Conservation (phyloP, 345 rosid species). For the Abelmoschus esculentus region DNA sequence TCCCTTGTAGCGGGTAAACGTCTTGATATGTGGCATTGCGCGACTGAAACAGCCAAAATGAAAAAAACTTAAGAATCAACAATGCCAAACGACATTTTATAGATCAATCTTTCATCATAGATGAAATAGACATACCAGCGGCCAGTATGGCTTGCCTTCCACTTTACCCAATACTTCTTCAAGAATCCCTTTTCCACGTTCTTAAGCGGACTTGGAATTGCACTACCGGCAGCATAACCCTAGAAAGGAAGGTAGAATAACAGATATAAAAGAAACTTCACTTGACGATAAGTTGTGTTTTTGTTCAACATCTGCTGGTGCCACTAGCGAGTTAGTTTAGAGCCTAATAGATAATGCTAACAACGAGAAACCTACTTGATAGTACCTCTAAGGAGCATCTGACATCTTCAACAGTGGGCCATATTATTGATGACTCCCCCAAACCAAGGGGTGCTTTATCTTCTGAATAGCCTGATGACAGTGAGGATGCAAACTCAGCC, state of each 20-base stretch:
- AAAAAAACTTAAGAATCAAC: not conserved
- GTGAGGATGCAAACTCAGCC: constrained; percentile 68
- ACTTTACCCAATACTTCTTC: constrained; percentile 85
- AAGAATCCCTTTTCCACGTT: constrained; percentile 80
- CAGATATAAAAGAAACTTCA: not conserved
- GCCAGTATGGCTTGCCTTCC: constrained; percentile 80
- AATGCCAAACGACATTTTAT: not conserved
- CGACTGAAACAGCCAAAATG: constrained; percentile 38
- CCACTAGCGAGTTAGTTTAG: not conserved
- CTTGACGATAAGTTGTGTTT: not conserved
- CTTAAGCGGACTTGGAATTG: constrained; percentile 81
- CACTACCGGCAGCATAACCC: constrained; percentile 96
- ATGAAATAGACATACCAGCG: constrained; percentile 45
- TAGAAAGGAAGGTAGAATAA: constrained; percentile 23
- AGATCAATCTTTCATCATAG: constrained; percentile 1
- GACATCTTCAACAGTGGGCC: constrained; percentile 96
- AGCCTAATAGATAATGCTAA: not conserved
- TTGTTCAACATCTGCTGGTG: too few species aligned
- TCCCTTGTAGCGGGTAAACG: constrained; percentile 63
- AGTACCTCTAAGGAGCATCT: constrained; percentile 89
- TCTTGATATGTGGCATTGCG: constrained; percentile 97
- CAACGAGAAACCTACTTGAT: constrained; percentile 9
- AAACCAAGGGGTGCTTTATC: constrained; percentile 71
- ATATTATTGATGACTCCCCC: constrained; percentile 69
- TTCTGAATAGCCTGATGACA: constrained; percentile 77